Conservation (phyloP, 2,329 filamentous ascomycete species). For the Trichophyton mentagrophytes region DNA sequence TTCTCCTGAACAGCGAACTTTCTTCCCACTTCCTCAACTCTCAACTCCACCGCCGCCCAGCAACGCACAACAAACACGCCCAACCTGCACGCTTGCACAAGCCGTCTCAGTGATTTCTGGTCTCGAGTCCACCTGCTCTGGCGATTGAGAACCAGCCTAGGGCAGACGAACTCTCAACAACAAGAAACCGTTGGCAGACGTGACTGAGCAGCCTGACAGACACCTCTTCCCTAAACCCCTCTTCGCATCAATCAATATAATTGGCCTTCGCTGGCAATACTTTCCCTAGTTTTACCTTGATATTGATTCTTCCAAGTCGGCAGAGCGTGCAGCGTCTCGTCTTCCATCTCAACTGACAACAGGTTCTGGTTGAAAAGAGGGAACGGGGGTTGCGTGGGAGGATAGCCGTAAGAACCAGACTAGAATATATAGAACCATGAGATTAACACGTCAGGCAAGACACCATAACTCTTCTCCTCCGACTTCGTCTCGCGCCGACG, state of each 20-base stretch:
- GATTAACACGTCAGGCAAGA: constrained; percentile 47
- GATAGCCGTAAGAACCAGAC: constrained; percentile 41
- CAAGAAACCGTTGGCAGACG: neutral
- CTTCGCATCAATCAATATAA: neutral
- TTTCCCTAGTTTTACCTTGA: neutral
- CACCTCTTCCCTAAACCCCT: neutral
- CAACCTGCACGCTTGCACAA: neutral
- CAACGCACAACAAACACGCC: neutral
- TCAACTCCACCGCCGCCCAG: neutral
- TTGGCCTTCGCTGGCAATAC: neutral
- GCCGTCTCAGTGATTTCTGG: neutral
- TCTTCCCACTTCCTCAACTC: neutral
- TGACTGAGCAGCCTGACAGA: neutral
- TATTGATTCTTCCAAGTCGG: neutral
- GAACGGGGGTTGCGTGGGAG: constrained; percentile 11
- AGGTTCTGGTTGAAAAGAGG: neutral
- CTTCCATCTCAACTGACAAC: neutral
- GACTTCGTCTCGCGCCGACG: constrained; percentile 33
- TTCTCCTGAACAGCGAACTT: neutral
- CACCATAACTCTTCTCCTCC: constrained; percentile 6
- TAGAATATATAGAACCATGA: constrained; percentile 40
- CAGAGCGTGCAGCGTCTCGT: neutral
- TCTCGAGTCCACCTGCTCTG: neutral
- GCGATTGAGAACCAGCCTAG: neutral
- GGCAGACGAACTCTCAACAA: neutral